These are phyloP conservation scores for Sphaerulina vaccinii DNA, from an alignment of 2,329 filamentous ascomycete genomes.

Conservation along the genomic window DNA sequence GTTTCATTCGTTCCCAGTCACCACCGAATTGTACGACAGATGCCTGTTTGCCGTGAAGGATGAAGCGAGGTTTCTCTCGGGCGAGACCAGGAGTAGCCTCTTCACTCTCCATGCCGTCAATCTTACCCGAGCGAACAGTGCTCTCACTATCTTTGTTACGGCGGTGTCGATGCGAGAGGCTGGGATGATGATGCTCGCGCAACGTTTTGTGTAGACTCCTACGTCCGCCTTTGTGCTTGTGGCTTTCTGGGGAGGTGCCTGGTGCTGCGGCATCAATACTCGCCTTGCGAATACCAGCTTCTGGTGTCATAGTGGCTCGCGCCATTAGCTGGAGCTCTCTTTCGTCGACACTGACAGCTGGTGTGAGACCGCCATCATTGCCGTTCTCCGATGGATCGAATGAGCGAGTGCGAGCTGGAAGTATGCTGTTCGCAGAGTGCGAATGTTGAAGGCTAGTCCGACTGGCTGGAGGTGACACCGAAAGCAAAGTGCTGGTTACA, in stretches of 20 bases:
- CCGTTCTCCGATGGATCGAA: constrained; percentile 24
- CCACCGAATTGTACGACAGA: constrained; percentile 94
- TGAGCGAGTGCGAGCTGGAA: constrained; percentile 25
- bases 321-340: constrained; percentile 30
- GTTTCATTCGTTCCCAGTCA: constrained; percentile 60
- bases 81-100: constrained; percentile 65
- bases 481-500: constrained; percentile 34
- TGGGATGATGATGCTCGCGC: constrained; percentile 55
- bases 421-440: constrained; percentile 33
- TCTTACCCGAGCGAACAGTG: constrained; percentile 45
- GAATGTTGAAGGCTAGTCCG: constrained; percentile 31
- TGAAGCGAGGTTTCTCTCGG: constrained; percentile 83
- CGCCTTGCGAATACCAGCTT: constrained; percentile 4
- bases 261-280: constrained; percentile 24
- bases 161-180: constrained; percentile 64
- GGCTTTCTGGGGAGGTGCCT: constrained; percentile 29
- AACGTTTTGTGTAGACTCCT: constrained; percentile 87
- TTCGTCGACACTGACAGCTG: constrained; percentile 25
- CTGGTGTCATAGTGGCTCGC: constrained; percentile 19
- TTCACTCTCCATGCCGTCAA: constrained; percentile 16
- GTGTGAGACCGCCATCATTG: constrained; percentile 19
- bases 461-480: constrained; percentile 26
- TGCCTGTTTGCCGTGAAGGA: constrained; percentile 95
- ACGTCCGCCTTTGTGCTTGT: constrained; percentile 60
- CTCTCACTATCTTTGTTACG: constrained; percentile 73